A percentile compares a stretch with the other conserved stretches of the same genome.
Evolutionary conservation across 2,329 filamentous ascomycete genomes (phyloP).

Genomic region (Fusarium kyushuense): DNA sequence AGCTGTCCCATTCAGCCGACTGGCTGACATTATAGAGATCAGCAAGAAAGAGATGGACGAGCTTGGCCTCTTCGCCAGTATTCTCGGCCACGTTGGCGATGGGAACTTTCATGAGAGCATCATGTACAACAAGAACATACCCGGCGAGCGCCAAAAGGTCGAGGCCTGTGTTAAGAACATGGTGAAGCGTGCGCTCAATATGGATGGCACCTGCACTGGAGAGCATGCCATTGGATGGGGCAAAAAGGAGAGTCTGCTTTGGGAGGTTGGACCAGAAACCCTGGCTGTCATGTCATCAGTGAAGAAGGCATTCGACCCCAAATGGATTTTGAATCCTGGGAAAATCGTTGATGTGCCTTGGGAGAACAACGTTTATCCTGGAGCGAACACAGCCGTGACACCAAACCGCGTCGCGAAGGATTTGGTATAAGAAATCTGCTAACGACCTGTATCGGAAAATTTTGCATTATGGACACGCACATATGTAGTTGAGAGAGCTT

Average conservation of each 20-base stretch:
- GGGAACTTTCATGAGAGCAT: conserved; percentile 96
- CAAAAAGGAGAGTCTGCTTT: conserved; percentile 83
- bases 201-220: conserved; percentile 94
- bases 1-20: conserved; percentile 80
- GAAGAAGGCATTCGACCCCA: conserved; percentile 84
- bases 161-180: conserved; percentile 88
- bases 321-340: conserved; percentile 91
- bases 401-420: conserved; percentile 37
- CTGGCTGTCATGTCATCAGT: conserved; percentile 86
- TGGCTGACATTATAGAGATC: conserved; percentile 81
- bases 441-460: no score
- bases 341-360: conserved; percentile 84
- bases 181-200: conserved; percentile 89
- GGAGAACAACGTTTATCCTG: conserved; percentile 44
- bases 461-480: background rate
- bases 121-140: conserved; percentile 81
- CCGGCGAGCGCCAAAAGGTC: conserved; percentile 78
- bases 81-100: conserved; percentile 91
- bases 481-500: background rate
- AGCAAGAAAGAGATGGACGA: conserved; percentile 92
- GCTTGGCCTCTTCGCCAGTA: conserved; percentile 85
- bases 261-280: conserved; percentile 84
- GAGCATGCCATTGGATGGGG: conserved; percentile 89
- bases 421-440: background rate
- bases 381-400: conserved; percentile 41